These are phyloP conservation scores for Mytilinidion resinicola DNA, from an alignment of 495 filamentous ascomycete species.

Conservation along the genomic window DNA sequence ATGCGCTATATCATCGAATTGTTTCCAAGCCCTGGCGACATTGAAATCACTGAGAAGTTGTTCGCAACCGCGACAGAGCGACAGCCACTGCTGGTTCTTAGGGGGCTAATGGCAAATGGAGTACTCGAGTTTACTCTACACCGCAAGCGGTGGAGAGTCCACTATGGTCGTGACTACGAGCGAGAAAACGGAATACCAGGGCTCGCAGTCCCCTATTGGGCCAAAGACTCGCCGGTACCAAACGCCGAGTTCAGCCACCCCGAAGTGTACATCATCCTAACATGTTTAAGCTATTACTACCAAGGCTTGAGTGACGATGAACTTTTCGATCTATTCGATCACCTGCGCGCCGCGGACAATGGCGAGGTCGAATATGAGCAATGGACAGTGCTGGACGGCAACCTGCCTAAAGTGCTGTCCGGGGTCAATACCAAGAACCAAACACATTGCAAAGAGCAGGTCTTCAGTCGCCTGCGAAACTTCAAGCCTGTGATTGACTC, in stretches of 20 bases:
- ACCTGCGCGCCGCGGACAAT: conserved; percentile 49
- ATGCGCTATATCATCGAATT: conserved; percentile 28
- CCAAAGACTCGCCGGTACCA: conserved; percentile 58
- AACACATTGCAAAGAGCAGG: too few relatives aligned
- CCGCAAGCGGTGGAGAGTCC: conserved; percentile 60
- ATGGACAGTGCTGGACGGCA: too few relatives aligned
- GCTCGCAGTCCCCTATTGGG: conserved; percentile 65
- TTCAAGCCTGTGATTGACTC: too few relatives aligned
- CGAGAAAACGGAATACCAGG: too few relatives aligned
- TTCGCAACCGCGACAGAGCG: too few relatives aligned
- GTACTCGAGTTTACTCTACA: conserved; percentile 50
- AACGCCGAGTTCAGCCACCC: conserved; percentile 69
- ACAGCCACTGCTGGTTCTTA: conserved; percentile 47
- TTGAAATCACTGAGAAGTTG: conserved; percentile 34
- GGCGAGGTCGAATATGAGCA: too few relatives aligned
- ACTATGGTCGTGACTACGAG: conserved; percentile 53
- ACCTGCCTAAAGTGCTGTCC: too few relatives aligned
- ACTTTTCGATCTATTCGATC: conserved; percentile 42
- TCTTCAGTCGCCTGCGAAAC: too few relatives aligned
- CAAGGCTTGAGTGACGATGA: conserved; percentile 50
- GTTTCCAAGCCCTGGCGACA: conserved; percentile 31
- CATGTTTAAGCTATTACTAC: conserved; percentile 63
- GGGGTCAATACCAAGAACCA: too few relatives aligned
- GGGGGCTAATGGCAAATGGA: conserved; percentile 54
- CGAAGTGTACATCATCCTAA: conserved; percentile 59